Percentiles rank a stretch among this genome's conserved stretches.
These are phyloP conservation scores for Yarrowia sp. DNA, from an alignment of 805 yeast genomes.

Conservation along the genomic window DNA sequence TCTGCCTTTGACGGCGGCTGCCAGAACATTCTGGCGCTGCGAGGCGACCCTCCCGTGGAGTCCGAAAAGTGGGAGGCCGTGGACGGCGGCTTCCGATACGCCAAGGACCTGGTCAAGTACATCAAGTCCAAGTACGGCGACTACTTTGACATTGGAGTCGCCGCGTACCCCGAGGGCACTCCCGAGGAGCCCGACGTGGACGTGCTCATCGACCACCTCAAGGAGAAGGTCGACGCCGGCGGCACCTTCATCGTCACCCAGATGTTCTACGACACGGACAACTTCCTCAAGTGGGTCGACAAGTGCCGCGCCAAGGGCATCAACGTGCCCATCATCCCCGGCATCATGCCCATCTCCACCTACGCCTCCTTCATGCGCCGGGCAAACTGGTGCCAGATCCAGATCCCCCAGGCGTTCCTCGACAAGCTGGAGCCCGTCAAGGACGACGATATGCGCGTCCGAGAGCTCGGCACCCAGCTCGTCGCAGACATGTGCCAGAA, in stretches of 20 bases:
- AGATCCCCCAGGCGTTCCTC: slow-evolving; percentile 71
- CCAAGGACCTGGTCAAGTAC: slow-evolving; percentile 78
- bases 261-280: slow-evolving; percentile 92
- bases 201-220: slow-evolving; percentile 58
- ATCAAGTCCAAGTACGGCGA: slow-evolving; percentile 77
- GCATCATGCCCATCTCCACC: slow-evolving; percentile 98
- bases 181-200: slow-evolving; percentile 72
- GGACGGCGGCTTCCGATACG: slow-evolving; percentile 82
- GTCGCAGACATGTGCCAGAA: slow-evolving; percentile 79
- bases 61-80: slow-evolving; percentile 39
- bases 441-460: slow-evolving; percentile 85
- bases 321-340: slow-evolving; percentile 87
- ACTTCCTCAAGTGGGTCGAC: slow-evolving; percentile 78
- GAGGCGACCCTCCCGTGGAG: slow-evolving; percentile 92
- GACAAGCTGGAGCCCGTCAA: slow-evolving; percentile 73
- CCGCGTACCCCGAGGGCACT: slow-evolving; percentile 97
- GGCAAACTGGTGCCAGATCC: slow-evolving; percentile 89
- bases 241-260: slow-evolving; percentile 94
- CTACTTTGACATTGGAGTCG: slow-evolving; percentile 92
- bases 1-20: slow-evolving; percentile 90
- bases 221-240: slow-evolving; percentile 90
- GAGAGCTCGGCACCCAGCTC: slow-evolving; percentile 79
- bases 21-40: slow-evolving; percentile 86
- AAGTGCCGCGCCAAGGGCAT: slow-evolving; percentile 69
- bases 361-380: slow-evolving; percentile 90